Percentiles rank a stretch among this genome's conserved stretches.
Conservation (phyloP, 2,329 filamentous ascomycete species). For the Phaeosphaeria sp. region DNA sequence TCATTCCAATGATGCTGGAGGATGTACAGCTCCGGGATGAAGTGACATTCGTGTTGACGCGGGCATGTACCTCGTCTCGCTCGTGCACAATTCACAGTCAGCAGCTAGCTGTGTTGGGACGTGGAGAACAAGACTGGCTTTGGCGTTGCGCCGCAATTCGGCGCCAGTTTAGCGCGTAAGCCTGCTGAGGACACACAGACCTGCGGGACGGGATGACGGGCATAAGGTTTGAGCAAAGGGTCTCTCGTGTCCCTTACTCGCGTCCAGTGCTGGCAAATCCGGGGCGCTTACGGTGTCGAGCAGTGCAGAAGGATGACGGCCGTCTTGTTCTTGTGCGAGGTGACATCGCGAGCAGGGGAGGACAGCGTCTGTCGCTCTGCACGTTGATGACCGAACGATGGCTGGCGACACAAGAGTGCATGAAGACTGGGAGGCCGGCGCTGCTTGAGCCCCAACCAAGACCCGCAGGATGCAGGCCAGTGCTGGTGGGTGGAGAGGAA, state of each 20-base stretch:
- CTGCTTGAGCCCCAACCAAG: constrained; percentile 29
- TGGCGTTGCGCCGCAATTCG: constrained; percentile 31
- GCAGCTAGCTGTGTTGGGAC: constrained; percentile 34
- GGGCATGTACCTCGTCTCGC: not conserved
- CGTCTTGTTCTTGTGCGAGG: constrained; percentile 1
- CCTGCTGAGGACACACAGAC: constrained; percentile 33
- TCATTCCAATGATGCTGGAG: constrained; percentile 14
- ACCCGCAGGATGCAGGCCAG: constrained; percentile 35
- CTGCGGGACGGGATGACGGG: constrained; percentile 49
- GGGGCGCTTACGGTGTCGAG: constrained; percentile 14
- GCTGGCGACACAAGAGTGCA: constrained; percentile 29
- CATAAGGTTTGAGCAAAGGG: constrained; percentile 47
- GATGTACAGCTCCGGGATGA: constrained; percentile 7
- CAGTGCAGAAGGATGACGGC: constrained; percentile 5
- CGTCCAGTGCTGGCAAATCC: constrained; percentile 27
- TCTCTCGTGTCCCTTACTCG: constrained; percentile 29
- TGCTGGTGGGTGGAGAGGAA: constrained; percentile 24
- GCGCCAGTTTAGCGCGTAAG: constrained; percentile 35
- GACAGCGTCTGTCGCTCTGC: constrained; percentile 20
- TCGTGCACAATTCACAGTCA: constrained; percentile 9
- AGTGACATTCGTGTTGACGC: not conserved
- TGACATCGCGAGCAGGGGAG: constrained; percentile 14
- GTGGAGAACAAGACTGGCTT: constrained; percentile 27
- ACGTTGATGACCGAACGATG: constrained; percentile 32
- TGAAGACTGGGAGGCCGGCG: constrained; percentile 26